These are phyloP conservation scores for Bretschneidera sinensis DNA, from an alignment of 345 rosid species.

Conservation along the genomic window DNA sequence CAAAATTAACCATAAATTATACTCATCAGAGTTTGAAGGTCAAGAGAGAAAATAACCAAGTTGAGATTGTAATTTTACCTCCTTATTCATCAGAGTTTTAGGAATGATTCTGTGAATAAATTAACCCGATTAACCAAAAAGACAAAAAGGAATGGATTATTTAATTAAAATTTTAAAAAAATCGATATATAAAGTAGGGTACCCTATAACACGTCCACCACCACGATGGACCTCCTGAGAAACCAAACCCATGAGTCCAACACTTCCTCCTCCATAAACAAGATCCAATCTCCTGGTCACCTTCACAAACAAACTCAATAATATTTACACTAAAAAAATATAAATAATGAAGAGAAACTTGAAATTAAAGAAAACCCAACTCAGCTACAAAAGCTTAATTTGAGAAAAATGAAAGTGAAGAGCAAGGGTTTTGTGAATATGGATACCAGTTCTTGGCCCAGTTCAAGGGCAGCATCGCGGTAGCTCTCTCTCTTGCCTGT, in stretches of 20 bases:
- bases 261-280: conserved; percentile 74
- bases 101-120: conserved; percentile 42
- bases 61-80: conserved; percentile 21
- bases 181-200: too few species aligned
- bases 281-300: conserved; percentile 52
- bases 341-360: too few species aligned
- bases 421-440: too few species aligned
- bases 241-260: conserved; percentile 73
- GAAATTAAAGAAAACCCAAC: too few species aligned
- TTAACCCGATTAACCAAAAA: background rate
- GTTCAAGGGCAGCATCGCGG: conserved; percentile 73
- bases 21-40: too few species aligned
- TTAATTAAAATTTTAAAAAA: too few species aligned
- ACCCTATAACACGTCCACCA: conserved; percentile 72
- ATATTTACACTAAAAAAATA: too few species aligned
- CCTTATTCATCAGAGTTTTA: conserved; percentile 38
- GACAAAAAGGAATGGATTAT: background rate
- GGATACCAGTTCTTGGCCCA: conserved; percentile 82
- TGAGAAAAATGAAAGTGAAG: too few species aligned
- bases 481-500: conserved; percentile 65
- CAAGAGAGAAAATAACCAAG: too few species aligned
- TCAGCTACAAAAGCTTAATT: too few species aligned
- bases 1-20: too few species aligned
- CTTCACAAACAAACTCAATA: conserved; percentile 21
- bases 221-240: conserved; percentile 61